A percentile compares a stretch with the other conserved stretches of the same genome.
Evolutionary conservation across 768 basidiomycete species (phyloP).

Genomic region (Mycena metata): DNA sequence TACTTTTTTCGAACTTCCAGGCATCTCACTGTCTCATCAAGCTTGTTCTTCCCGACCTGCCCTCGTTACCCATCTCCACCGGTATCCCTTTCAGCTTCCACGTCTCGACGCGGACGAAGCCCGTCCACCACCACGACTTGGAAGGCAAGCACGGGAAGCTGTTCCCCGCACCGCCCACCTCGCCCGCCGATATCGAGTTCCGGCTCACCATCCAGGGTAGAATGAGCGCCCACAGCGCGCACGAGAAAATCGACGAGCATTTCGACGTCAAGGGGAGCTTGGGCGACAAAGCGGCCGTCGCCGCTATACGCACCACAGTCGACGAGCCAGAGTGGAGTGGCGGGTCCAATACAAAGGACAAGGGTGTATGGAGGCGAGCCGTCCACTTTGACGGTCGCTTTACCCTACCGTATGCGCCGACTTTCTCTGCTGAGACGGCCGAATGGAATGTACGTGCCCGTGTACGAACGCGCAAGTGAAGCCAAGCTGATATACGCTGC

Average conservation of each 20-base stretch:
- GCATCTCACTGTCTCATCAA: neutral
- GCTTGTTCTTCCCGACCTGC: slow-evolving; percentile 31
- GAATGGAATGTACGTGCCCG: slow-evolving; percentile 34
- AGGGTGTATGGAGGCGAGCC: slow-evolving; percentile 31
- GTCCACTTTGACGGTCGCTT: slow-evolving; percentile 34
- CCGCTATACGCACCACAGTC: slow-evolving; percentile 9
- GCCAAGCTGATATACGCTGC: neutral
- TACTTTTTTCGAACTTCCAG: neutral
- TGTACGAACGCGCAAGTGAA: neutral
- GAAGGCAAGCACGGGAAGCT: slow-evolving; percentile 33
- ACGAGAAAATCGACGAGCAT: slow-evolving; percentile 16
- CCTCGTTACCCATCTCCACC: slow-evolving; percentile 31
- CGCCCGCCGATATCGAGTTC: slow-evolving; percentile 27
- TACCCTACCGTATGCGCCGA: slow-evolving; percentile 25
- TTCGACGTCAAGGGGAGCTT: slow-evolving; percentile 28
- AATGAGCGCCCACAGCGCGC: slow-evolving; percentile 13
- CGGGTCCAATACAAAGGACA: slow-evolving; percentile 21
- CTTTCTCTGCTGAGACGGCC: slow-evolving; percentile 18
- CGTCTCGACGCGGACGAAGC: slow-evolving; percentile 33
- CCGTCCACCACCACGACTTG: slow-evolving; percentile 29
- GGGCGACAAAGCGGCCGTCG: slow-evolving; percentile 22
- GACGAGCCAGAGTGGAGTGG: slow-evolving; percentile 31
- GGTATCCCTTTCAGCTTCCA: slow-evolving; percentile 33
- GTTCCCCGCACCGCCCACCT: slow-evolving; percentile 36
- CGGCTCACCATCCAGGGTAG: slow-evolving; percentile 19